Evolutionary conservation across 2,329 filamentous ascomycete species (phyloP).

Genomic region (Claviceps arundinis): DNA sequence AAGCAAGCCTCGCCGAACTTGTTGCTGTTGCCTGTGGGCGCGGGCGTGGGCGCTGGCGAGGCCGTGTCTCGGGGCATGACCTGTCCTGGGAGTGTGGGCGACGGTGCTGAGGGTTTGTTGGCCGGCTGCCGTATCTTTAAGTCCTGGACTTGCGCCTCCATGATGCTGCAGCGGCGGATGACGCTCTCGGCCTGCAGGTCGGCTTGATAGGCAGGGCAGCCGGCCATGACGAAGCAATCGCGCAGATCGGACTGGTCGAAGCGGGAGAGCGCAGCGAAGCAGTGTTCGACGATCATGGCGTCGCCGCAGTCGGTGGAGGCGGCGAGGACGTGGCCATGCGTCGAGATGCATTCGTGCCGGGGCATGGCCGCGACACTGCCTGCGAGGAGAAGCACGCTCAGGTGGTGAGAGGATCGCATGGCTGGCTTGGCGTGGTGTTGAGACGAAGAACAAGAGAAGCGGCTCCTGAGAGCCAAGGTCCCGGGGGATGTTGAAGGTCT

Average conservation of each 20-base stretch:
- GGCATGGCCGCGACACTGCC: constrained; percentile 20
- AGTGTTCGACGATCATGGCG: constrained; percentile 26
- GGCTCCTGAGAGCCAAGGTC: too few relatives aligned
- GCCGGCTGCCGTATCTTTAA: constrained; percentile 17
- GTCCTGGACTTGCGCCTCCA: constrained; percentile 11
- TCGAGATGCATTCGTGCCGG: constrained; percentile 25
- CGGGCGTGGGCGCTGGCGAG: background rate
- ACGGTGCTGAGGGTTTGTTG: background rate
- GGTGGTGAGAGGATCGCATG: background rate
- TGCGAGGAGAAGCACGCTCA: constrained; percentile 17
- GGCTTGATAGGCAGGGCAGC: constrained; percentile 21
- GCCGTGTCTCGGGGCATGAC: background rate
- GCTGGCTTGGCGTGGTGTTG: background rate
- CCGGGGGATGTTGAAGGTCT: too few relatives aligned
- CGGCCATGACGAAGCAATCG: constrained; percentile 21
- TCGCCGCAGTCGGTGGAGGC: constrained; percentile 28
- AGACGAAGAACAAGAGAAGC: too few relatives aligned
- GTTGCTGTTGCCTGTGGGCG: background rate
- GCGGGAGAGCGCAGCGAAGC: constrained; percentile 24
- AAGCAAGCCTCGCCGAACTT: constrained; percentile 20
- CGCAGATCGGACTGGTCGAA: constrained; percentile 22
- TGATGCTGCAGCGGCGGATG: constrained; percentile 20
- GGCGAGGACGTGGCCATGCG: constrained; percentile 26
- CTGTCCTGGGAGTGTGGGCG: background rate
- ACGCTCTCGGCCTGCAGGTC: constrained; percentile 16